Evolutionary conservation across 2,329 filamentous ascomycete genomes (phyloP).

Genomic region (Neonectria hederae): DNA sequence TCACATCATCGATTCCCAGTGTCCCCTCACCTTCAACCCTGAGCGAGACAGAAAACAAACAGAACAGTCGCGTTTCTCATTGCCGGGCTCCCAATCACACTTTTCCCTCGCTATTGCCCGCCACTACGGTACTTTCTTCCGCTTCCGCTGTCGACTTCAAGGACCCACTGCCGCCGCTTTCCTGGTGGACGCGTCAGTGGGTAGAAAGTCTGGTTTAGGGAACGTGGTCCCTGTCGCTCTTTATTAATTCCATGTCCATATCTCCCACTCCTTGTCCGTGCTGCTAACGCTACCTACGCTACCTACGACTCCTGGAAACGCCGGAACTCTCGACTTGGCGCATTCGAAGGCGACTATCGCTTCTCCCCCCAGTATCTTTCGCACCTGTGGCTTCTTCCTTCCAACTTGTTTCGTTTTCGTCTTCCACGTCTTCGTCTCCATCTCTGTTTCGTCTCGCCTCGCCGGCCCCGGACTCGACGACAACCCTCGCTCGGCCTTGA

Average conservation of each 20-base stretch:
- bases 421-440: background rate
- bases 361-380: background rate
- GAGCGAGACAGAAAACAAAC: background rate
- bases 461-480: background rate
- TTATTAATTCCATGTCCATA: slow-evolving; percentile 39
- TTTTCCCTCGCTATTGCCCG: background rate
- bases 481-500: background rate
- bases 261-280: slow-evolving; percentile 4
- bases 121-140: background rate
- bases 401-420: background rate
- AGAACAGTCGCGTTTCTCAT: background rate
- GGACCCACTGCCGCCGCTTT: slow-evolving; percentile 36
- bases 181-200: slow-evolving; percentile 39
- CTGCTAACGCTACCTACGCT: too few relatives aligned
- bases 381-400: background rate
- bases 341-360: slow-evolving; percentile 1
- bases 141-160: slow-evolving; percentile 12
- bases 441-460: background rate
- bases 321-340: background rate
- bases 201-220: slow-evolving; percentile 36
- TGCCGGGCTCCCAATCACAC: background rate
- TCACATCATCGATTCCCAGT: background rate
- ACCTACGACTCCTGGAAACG: slow-evolving; percentile 1
- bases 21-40: background rate
- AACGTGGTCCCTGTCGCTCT: slow-evolving; percentile 43